Conservation (phyloP, 2,329 filamentous ascomycete genomes). For the Diplodia mutila region DNA sequence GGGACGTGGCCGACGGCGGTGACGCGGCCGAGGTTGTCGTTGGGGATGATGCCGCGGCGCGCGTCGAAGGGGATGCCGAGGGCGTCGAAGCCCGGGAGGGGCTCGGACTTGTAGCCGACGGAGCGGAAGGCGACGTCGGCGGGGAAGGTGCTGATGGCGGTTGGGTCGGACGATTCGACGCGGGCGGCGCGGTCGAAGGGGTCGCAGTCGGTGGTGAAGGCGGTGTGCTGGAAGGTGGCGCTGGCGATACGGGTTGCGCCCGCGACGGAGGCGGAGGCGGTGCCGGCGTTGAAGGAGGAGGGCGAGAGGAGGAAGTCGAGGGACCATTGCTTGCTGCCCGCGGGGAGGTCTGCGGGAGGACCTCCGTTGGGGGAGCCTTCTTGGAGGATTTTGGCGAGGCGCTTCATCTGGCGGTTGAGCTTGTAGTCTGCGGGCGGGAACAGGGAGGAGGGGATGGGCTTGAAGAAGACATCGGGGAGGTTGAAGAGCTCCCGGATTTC, state of each 20-base stretch:
- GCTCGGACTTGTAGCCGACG: conserved; percentile 88
- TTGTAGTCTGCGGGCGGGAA: conserved; percentile 68
- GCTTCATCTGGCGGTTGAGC: conserved; percentile 74
- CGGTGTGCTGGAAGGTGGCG: conserved; percentile 66
- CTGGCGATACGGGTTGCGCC: conserved; percentile 59
- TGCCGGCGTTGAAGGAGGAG: conserved; percentile 63
- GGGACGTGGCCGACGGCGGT: conserved; percentile 58
- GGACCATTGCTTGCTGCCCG: conserved; percentile 72
- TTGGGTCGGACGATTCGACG: conserved; percentile 46
- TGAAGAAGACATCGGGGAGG: conserved; percentile 71
- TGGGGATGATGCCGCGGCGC: conserved; percentile 74
- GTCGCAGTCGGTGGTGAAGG: conserved; percentile 42
- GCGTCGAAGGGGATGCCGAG: conserved; percentile 79
- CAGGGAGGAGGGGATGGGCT: conserved; percentile 67
- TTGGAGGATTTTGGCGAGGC: conserved; percentile 78
- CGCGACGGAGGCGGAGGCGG: conserved; percentile 39
- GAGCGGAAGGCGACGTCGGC: conserved; percentile 82
- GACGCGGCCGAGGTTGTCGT: conserved; percentile 79
- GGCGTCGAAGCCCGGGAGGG: conserved; percentile 73
- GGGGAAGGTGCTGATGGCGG: conserved; percentile 54
- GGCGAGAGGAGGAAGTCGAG: conserved; percentile 86
- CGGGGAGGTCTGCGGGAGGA: conserved; percentile 40
- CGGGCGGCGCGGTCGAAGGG: conserved; percentile 58
- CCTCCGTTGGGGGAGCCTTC: conserved; percentile 66
- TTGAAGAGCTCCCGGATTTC: conserved; percentile 88